These are phyloP conservation scores for Tetrahymena malaccensis DNA, from an alignment of 73 alveolate genomes.

Conservation along the genomic window DNA sequence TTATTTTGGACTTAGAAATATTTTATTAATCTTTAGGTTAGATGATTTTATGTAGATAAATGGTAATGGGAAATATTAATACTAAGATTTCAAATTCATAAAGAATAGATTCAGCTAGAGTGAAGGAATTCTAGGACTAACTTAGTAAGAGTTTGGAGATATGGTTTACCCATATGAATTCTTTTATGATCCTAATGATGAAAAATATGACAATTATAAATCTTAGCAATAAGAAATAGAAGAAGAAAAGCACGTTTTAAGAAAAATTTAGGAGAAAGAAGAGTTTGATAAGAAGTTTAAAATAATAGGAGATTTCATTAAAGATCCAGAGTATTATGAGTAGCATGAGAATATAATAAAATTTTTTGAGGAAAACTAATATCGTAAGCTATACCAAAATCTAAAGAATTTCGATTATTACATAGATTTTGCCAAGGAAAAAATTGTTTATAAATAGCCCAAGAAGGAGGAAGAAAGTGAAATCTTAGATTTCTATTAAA, in stretches of 20 bases:
- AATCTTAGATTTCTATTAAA: background rate
- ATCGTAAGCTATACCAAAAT: background rate
- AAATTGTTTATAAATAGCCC: background rate
- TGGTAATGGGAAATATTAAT: background rate
- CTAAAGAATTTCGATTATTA: background rate
- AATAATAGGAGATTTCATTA: background rate
- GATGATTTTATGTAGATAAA: background rate
- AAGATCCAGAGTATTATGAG: background rate
- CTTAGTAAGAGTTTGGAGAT: background rate
- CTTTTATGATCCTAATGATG: background rate
- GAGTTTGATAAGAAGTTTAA: background rate
- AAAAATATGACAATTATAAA: background rate
- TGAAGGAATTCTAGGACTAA: background rate
- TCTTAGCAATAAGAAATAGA: background rate
- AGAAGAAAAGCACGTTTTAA: background rate
- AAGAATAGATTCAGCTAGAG: background rate
- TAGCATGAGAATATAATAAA: background rate
- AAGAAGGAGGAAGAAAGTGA: background rate
- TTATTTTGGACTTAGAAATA: background rate
- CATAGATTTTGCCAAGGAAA: background rate
- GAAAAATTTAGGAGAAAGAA: background rate
- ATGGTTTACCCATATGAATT: background rate
- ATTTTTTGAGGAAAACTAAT: background rate
- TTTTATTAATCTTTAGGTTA: background rate
- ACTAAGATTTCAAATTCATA: background rate